Evolutionary conservation across 208 protist species (phyloP).

Genomic region (Leishmania aethiopica): DNA sequence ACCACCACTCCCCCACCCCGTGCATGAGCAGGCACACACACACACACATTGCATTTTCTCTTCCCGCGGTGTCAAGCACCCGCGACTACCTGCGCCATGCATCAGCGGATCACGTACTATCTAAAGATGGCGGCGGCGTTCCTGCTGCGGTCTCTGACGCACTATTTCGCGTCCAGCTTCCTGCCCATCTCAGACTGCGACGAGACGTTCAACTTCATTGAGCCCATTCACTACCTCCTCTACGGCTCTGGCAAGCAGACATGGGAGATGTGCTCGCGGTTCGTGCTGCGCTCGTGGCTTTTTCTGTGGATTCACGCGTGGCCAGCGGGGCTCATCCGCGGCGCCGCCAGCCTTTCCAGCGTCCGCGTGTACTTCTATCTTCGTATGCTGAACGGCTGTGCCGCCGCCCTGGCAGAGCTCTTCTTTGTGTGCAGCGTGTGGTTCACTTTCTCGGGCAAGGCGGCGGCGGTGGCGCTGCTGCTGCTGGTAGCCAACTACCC

Average conservation of each 20-base stretch:
- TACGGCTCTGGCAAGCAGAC: constrained; percentile 95
- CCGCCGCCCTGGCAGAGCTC: constrained; percentile 49
- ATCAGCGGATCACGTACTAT: constrained; percentile 31
- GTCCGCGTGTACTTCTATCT: constrained; percentile 71
- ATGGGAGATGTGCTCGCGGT: constrained; percentile 95
- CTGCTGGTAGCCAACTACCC: constrained; percentile 70
- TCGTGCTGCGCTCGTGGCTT: constrained; percentile 90
- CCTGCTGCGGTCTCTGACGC: constrained; percentile 45
- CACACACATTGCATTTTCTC: too few species aligned
- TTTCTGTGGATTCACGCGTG: constrained; percentile 88
- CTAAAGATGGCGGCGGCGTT: constrained; percentile 54
- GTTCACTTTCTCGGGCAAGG: constrained; percentile 42
- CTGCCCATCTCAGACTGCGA: constrained; percentile 94
- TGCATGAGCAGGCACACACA: too few species aligned
- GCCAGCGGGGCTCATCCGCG: constrained; percentile 39
- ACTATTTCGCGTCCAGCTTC: constrained; percentile 63
- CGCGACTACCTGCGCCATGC: constrained; percentile 13
- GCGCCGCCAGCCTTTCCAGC: constrained; percentile 34
- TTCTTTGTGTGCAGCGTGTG: constrained; percentile 69
- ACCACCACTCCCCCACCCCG: neutral
- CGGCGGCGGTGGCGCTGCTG: constrained; percentile 46
- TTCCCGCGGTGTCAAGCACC: neutral
- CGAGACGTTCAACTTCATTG: constrained; percentile 96
- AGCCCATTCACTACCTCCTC: constrained; percentile 94
- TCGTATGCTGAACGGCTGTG: constrained; percentile 56